A percentile compares a stretch with the other conserved stretches of the same genome.
phyloP scores from a whole-genome alignment of 192 early-diverging fungal genomes.

The Radiomyces spectabilis region DNA sequence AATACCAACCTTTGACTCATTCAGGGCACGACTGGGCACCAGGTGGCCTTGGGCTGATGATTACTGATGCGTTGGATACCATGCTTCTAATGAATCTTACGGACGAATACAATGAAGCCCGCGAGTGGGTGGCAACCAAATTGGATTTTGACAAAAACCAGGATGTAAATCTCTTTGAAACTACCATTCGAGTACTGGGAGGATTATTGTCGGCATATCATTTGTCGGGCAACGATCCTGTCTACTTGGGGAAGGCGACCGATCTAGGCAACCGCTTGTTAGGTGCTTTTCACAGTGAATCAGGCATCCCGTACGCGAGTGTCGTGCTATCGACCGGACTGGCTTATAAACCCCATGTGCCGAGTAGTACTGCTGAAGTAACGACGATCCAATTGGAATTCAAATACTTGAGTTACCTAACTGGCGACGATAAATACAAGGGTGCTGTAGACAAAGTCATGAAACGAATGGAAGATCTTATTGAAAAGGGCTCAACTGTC shows the following conservation, averaged over 20 bases:
- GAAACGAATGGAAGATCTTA: conserved; percentile 40
- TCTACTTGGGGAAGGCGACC: conserved; percentile 62
- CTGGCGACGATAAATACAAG: conserved; percentile 70
- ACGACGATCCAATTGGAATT: conserved; percentile 85
- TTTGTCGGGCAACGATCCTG: conserved; percentile 54
- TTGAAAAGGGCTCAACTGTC: conserved; percentile 15
- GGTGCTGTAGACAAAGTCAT: conserved; percentile 60
- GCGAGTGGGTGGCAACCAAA: conserved; percentile 47
- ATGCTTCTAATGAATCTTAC: conserved; percentile 69
- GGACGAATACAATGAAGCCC: conserved; percentile 65
- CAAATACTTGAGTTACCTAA: conserved; percentile 72
- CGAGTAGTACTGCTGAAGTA: conserved; percentile 64
- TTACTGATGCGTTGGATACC: conserved; percentile 83
- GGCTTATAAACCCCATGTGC: conserved; percentile 26
- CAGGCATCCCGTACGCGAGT: conserved; percentile 57
- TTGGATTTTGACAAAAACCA: conserved; percentile 64
- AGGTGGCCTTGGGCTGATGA: conserved; percentile 71
- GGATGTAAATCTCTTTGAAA: conserved; percentile 76
- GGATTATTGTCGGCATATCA: conserved; percentile 78
- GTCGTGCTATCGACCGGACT: conserved; percentile 57
- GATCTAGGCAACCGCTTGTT: conserved; percentile 71
- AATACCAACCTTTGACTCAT: conserved; percentile 70
- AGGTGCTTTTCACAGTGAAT: conserved; percentile 58
- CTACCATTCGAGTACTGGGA: conserved; percentile 80
- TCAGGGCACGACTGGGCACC: conserved; percentile 56